phyloP scores from a whole-genome alignment of 2,329 filamentous ascomycete genomes.

The Sarocladiaceae sp. region DNA sequence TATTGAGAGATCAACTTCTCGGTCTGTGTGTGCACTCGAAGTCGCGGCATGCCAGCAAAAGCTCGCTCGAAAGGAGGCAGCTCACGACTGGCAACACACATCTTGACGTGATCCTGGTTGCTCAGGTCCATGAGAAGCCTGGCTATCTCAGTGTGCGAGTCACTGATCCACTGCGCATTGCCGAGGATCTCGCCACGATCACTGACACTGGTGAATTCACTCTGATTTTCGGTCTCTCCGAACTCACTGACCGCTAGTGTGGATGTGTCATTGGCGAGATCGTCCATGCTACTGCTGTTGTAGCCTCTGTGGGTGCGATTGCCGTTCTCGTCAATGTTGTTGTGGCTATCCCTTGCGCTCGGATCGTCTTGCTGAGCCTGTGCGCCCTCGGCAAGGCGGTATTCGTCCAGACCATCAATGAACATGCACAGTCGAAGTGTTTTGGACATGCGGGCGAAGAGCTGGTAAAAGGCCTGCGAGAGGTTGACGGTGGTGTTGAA shows the following conservation, averaged over 20 bases:
- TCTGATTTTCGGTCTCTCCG: slow-evolving; percentile 1
- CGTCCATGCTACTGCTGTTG: background rate
- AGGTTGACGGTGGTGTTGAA: slow-evolving; percentile 10
- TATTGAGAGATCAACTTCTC: slow-evolving; percentile 8
- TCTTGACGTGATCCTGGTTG: slow-evolving; percentile 7
- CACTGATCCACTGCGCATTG: slow-evolving; percentile 4
- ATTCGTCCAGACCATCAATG: slow-evolving; percentile 23
- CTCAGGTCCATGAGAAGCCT: slow-evolving; percentile 2
- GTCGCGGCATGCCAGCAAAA: slow-evolving; percentile 4
- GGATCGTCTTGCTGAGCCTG: slow-evolving; percentile 8
- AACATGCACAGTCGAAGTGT: slow-evolving; percentile 14
- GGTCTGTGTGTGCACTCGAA: slow-evolving; percentile 5
- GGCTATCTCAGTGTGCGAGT: slow-evolving; percentile 7
- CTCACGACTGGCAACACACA: slow-evolving; percentile 7
- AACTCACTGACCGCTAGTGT: slow-evolving; percentile 3
- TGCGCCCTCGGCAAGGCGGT: slow-evolving; percentile 11
- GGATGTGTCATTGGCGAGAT: background rate
- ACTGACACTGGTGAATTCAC: slow-evolving; percentile 4
- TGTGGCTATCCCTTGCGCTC: slow-evolving; percentile 9
- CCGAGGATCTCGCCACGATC: slow-evolving; percentile 1
- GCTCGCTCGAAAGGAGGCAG: slow-evolving; percentile 4
- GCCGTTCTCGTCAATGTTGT: background rate
- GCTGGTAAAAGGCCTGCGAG: slow-evolving; percentile 6
- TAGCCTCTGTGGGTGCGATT: background rate
- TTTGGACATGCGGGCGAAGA: slow-evolving; percentile 9